phyloP scores from a whole-genome alignment of 2,329 filamentous ascomycete species.

The Aspergillus bombycis region DNA sequence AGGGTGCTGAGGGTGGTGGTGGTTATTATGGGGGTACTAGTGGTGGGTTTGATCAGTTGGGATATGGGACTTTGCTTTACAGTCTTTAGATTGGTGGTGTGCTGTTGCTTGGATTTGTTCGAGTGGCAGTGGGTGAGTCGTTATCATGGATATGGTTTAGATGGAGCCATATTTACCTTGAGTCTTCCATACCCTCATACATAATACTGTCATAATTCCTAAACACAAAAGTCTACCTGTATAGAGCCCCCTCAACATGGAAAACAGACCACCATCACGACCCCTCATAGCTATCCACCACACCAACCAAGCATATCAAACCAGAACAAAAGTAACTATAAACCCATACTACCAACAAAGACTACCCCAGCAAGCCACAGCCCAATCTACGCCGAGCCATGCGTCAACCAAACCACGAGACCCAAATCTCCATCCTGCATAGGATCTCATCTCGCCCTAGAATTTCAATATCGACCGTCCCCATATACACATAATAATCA shows the following conservation, averaged over 20 bases:
- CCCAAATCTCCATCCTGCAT: not conserved
- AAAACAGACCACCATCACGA: too few species aligned
- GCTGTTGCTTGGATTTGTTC: not conserved
- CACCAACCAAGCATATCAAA: too few species aligned
- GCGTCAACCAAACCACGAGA: not conserved
- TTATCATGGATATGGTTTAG: not conserved
- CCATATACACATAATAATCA: not conserved
- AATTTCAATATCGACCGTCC: not conserved
- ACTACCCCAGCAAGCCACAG: not conserved
- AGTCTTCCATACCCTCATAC: not conserved
- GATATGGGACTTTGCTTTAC: constrained; percentile 40
- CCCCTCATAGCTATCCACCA: too few species aligned
- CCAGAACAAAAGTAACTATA: not conserved
- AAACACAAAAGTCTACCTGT: not conserved
- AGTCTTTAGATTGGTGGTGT: not conserved
- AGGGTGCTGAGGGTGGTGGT: constrained; percentile 49
- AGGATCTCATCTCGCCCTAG: not conserved
- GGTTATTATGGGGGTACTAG: constrained; percentile 47
- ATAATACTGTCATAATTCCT: not conserved
- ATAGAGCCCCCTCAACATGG: not conserved
- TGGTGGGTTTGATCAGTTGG: constrained; percentile 48
- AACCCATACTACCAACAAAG: not conserved
- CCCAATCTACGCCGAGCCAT: not conserved
- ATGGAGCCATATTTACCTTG: not conserved
- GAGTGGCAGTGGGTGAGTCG: not conserved